Percentiles rank a stretch among this genome's conserved stretches.
Conservation (phyloP, 2,329 filamentous ascomycete genomes). For the Curvularia eragrostidis region DNA sequence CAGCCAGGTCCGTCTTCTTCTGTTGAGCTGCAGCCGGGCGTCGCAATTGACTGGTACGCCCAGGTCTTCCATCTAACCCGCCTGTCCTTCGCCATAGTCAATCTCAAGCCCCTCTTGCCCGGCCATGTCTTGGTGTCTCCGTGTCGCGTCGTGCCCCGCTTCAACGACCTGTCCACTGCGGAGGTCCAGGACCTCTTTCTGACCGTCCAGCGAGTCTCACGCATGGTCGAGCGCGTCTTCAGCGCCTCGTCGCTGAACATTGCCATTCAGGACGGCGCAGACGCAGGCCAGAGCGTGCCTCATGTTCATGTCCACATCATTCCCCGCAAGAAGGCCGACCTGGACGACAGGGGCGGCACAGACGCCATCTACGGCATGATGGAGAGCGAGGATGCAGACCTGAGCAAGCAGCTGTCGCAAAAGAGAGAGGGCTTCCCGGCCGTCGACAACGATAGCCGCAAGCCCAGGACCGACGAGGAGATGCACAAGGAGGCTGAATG, state of each 20-base stretch:
- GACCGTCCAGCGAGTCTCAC: constrained; percentile 83
- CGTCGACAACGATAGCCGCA: constrained; percentile 70
- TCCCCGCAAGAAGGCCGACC: constrained; percentile 68
- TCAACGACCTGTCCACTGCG: constrained; percentile 73
- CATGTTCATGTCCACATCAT: constrained; percentile 96
- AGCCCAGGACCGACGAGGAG: constrained; percentile 71
- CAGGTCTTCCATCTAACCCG: constrained; percentile 87
- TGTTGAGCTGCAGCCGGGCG: constrained; percentile 3
- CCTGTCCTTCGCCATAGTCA: constrained; percentile 86
- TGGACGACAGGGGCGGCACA: constrained; percentile 63
- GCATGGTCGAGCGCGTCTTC: constrained; percentile 71
- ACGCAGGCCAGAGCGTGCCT: constrained; percentile 90
- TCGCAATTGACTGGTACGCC: constrained; percentile 9
- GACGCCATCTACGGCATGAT: constrained; percentile 85
- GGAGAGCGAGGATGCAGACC: constrained; percentile 83
- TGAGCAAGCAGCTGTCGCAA: constrained; percentile 71
- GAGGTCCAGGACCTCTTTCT: constrained; percentile 87
- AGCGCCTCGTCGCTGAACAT: constrained; percentile 83
- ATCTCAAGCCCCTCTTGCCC: constrained; percentile 91
- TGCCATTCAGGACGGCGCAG: constrained; percentile 89
- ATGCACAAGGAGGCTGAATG: constrained; percentile 64
- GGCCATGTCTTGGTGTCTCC: constrained; percentile 94
- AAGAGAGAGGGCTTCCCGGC: constrained; percentile 66
- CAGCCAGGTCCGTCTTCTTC: constrained; percentile 47
- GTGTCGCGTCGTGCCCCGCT: constrained; percentile 68